These are phyloP conservation scores for Exserohilum rostratum DNA, from an alignment of 2,329 filamentous ascomycete species.

Conservation along the genomic window DNA sequence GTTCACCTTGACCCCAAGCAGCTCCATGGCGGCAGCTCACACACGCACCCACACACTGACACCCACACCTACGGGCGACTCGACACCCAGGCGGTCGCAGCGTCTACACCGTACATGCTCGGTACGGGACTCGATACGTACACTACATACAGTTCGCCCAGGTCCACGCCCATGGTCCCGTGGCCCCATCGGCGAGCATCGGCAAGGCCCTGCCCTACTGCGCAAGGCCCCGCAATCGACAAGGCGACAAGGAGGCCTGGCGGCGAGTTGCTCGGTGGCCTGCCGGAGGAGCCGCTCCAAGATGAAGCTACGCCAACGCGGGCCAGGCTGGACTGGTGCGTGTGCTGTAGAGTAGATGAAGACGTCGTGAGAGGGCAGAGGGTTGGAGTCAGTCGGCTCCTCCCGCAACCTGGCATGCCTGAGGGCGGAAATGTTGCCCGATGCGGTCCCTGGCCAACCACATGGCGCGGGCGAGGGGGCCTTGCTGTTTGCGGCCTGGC, in stretches of 20 bases:
- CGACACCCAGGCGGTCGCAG: too few species aligned
- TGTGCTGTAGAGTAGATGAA: background rate
- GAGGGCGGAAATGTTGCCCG: slow-evolving; percentile 5
- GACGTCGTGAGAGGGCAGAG: background rate
- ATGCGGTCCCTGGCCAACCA: background rate
- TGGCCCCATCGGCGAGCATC: slow-evolving; percentile 5
- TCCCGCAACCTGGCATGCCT: slow-evolving; percentile 4
- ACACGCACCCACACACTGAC: background rate
- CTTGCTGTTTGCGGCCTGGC: slow-evolving; percentile 1
- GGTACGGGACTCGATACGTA: background rate
- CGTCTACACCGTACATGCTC: too few species aligned
- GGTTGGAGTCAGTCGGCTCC: slow-evolving; percentile 6
- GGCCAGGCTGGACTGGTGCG: background rate
- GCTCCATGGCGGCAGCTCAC: too few species aligned
- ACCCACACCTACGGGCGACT: too few species aligned
- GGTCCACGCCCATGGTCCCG: too few species aligned
- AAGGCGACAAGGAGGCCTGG: slow-evolving; percentile 3
- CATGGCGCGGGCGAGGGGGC: background rate
- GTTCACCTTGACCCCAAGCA: background rate
- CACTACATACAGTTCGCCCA: background rate
- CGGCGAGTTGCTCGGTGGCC: slow-evolving; percentile 7
- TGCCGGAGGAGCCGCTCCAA: background rate
- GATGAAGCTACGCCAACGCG: too few species aligned
- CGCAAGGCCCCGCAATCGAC: background rate
- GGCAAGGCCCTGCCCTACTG: background rate